Evolutionary conservation across 1,139 yeast genomes (phyloP), one percentile per base, ranked within the genome.

Genomic region (Pichia norvegensis): DNA sequence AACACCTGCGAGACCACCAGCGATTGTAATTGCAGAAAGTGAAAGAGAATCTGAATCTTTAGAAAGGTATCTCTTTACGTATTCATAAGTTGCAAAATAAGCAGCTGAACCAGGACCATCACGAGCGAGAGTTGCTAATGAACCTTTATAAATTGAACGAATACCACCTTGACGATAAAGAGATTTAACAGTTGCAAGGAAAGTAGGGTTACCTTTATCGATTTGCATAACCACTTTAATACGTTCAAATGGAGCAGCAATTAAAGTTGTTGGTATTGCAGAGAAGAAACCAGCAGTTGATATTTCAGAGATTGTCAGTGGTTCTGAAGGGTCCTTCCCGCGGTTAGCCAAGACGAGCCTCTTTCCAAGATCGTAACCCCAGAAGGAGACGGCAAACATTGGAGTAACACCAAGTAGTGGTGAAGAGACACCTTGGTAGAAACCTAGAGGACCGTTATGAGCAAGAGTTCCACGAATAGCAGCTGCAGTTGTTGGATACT

Each of bases 31-130:
- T 38, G 94, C 92, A 29, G 76, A 67, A 41, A 90, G 41, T 2
- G 53, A 49, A 25, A 55, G 14, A 13, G 43, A 48, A 13, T 40
- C 45, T 13, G 81, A 22, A 42, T 27, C 48, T 76, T 72, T 51
- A 73, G 65, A 42, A 9, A 50, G 72, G 48, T 61, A 65, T 48
- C 75, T 72, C 68, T 92, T 92, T 53, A 86, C 68, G 56, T 77
- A 73, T 65, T 92, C 98, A 65, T 92, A 92, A 2, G 96, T 86
- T 4, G 97, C 97, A 65, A 92, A 92, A 68, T 92, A 92, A 31
- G 88, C 73, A 0, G 97, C 97, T n/a, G 95, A 84, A 4, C 98
- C 98, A 1, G 98, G 98, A 11, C 97, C 97, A 62, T 92, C 98
- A 66, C 98, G 81, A 16, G 95, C 95, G 54, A 92, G 69, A 1